These are phyloP conservation scores for Nosema muscidifuracis DNA, from an alignment of 371 early-diverging fungal genomes.

Conservation along the genomic window DNA sequence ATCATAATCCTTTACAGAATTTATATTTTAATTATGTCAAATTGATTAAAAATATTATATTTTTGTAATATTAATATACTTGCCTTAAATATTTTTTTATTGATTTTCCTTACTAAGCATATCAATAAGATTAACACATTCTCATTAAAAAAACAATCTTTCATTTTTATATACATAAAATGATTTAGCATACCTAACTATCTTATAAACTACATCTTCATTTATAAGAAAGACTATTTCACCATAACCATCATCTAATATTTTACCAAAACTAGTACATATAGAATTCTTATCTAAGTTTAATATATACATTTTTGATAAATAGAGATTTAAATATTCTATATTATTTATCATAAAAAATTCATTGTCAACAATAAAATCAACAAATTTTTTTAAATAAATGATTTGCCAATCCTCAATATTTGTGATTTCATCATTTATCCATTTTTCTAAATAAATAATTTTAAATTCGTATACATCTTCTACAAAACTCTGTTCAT, in stretches of 20 bases:
- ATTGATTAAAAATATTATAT: too few relatives aligned
- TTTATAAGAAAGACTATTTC: neutral
- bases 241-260: neutral
- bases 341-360: neutral
- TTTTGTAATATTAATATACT: too few relatives aligned
- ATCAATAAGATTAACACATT: too few relatives aligned
- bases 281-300: neutral
- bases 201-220: neutral
- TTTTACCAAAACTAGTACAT: neutral
- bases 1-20: too few relatives aligned
- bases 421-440: neutral
- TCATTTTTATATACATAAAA: neutral
- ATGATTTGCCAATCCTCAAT: too few relatives aligned
- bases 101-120: too few relatives aligned
- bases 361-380: neutral
- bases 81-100: too few relatives aligned
- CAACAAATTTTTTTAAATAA: neutral
- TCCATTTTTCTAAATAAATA: neutral
- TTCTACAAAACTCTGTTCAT: neutral
- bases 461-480: neutral
- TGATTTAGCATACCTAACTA: neutral
- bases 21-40: too few relatives aligned
- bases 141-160: neutral
- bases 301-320: neutral
- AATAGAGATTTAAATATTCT: neutral